These are phyloP conservation scores for Cytospora paraplurivora DNA, from an alignment of 2,329 filamentous ascomycete species.

Conservation along the genomic window DNA sequence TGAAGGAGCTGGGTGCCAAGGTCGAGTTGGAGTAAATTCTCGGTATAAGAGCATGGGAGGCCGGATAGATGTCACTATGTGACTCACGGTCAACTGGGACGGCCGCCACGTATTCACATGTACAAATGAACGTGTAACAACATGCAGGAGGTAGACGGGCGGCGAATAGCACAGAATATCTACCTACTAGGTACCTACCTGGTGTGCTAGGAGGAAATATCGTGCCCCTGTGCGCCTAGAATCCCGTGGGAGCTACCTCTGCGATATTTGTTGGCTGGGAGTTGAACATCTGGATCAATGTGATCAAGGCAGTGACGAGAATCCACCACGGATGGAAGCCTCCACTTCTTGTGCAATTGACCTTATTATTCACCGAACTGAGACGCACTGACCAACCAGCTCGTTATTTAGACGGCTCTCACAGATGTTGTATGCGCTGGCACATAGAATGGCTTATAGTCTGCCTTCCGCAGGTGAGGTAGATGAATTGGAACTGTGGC, in stretches of 20 bases:
- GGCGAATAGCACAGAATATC: background rate
- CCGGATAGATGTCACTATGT: constrained; percentile 20
- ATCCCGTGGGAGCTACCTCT: background rate
- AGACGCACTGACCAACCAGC: background rate
- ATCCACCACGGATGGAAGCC: background rate
- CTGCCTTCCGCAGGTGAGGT: background rate
- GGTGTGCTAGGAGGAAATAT: background rate
- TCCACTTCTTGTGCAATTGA: too few relatives aligned
- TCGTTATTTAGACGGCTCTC: background rate
- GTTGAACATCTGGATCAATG: background rate
- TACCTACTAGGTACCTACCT: background rate
- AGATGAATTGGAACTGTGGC: background rate
- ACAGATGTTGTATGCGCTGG: background rate
- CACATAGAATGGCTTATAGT: background rate
- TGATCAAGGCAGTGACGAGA: background rate
- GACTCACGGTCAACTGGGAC: constrained; percentile 22
- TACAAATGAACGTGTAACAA: constrained; percentile 40
- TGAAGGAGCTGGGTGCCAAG: constrained; percentile 91
- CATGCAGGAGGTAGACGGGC: constrained; percentile 33
- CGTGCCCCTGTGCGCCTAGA: background rate
- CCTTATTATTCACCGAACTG: background rate
- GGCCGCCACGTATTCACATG: constrained; percentile 31
- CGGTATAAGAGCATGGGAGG: background rate
- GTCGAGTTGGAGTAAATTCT: constrained; percentile 81
- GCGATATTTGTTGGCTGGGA: background rate